Evolutionary conservation across 1,284 basidiomycete genomes (phyloP), one percentile per base, ranked within the genome.

Genomic region (Marasmius sp.): DNA sequence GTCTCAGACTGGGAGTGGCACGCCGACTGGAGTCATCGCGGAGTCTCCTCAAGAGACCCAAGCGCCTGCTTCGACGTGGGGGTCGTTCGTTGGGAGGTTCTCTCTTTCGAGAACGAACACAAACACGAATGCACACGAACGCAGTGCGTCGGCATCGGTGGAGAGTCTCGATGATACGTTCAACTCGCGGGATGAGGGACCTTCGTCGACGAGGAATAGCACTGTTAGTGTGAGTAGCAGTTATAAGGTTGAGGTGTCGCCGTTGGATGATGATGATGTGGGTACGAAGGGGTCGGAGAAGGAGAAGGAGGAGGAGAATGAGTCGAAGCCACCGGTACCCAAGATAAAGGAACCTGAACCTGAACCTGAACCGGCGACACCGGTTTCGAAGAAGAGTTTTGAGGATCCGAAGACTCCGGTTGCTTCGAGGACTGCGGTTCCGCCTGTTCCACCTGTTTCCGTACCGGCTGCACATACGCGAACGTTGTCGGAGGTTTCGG

Each of bases 21-120:
- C 11, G 7, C 12, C 14, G 14, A 34, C 53, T 18, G n/a, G n/a
- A n/a, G 11, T 14, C 14, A 47, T n/a, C 9, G 8, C 2, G 16
- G 45, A 47, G 20, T 18, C 45, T 10, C 16, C 45, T 47, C 4
- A n/a, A 10, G 45, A 34, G 8, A n/a, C 53, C 3, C 53, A 36
- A 11, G 7, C 34, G 6, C 37, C 10, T 27, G 51, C 51, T 3
- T 43, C 41, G 45, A 20, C 16, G 6, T 47, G 45, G 45, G 45
- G 45, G 45, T 14, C 45, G 16, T n/a, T 47, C 45, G 62, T 59
- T 43, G 59, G 55, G 39, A 64, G 62, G 52, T 64, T 62, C 41
- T 64, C 63, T 36, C 45, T 64, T 38, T 57, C 60, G 27, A 16
- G 57, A 9, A 22, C 18, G 6, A 48, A 11, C 10, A 20, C 38